Evolutionary conservation across 1,139 yeast genomes (phyloP).

Genomic region (Diutina ranongensis): DNA sequence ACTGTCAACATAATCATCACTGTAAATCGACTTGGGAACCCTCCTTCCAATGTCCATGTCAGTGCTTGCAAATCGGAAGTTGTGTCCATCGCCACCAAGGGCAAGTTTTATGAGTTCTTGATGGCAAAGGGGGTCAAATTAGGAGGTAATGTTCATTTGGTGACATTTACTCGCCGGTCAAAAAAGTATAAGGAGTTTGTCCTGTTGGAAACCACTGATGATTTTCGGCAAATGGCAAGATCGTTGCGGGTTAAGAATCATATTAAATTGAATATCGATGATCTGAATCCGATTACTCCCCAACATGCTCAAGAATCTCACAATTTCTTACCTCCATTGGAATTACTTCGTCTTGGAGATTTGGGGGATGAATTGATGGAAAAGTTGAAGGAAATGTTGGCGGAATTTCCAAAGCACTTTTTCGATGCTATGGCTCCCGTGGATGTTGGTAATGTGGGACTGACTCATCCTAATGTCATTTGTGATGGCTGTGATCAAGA

Average conservation of each 20-base stretch:
- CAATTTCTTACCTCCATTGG: neutral
- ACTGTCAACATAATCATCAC: neutral
- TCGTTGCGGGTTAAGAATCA: slow-evolving; percentile 35
- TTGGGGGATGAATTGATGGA: slow-evolving; percentile 3
- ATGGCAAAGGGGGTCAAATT: neutral
- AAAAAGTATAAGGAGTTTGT: slow-evolving; percentile 33
- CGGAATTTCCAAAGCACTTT: slow-evolving; percentile 1
- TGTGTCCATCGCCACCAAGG: neutral
- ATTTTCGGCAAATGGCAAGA: slow-evolving; percentile 34
- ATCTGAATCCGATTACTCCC: neutral
- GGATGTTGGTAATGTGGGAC: neutral
- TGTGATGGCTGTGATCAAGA: neutral
- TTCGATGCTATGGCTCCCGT: slow-evolving; percentile 5
- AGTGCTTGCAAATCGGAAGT: neutral
- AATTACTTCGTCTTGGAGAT: neutral
- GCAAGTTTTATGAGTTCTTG: neutral
- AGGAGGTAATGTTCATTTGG: slow-evolving; percentile 2
- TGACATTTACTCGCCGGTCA: slow-evolving; percentile 12
- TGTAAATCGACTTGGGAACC: neutral
- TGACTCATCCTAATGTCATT: neutral
- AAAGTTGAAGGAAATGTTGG: neutral
- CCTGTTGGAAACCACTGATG: slow-evolving; percentile 24
- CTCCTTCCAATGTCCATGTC: neutral
- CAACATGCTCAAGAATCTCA: neutral
- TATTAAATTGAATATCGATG: slow-evolving; percentile 12